Conservation (phyloP, 2,329 filamentous ascomycete genomes). For the Diaporthe longicolla region DNA sequence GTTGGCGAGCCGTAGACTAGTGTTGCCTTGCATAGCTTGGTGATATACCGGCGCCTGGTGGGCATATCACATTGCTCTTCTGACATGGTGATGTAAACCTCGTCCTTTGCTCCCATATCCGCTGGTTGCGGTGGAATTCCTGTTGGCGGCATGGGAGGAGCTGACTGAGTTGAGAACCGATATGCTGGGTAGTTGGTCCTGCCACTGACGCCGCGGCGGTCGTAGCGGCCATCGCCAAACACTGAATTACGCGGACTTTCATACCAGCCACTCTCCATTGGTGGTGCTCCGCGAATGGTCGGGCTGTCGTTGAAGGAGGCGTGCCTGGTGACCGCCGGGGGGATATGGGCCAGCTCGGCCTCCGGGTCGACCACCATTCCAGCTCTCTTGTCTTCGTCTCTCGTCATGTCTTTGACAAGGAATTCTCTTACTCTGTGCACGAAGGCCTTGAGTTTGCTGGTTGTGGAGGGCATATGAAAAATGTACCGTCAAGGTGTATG, state of each 20-base stretch:
- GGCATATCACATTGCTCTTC: constrained; percentile 16
- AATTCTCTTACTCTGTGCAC: constrained; percentile 12
- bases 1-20: constrained; percentile 25
- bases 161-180: constrained; percentile 2
- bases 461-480: constrained; percentile 21
- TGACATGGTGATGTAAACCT: constrained; percentile 17
- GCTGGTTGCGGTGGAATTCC: neutral
- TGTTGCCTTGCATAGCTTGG: constrained; percentile 18
- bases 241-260: constrained; percentile 6
- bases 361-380: constrained; percentile 12
- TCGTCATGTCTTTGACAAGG: constrained; percentile 27
- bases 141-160: neutral
- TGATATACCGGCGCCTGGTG: constrained; percentile 19
- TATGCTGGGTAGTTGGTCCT: constrained; percentile 22
- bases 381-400: constrained; percentile 26
- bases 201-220: constrained; percentile 11
- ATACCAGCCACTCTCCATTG: constrained; percentile 24
- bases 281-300: constrained; percentile 11
- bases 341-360: constrained; percentile 24
- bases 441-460: constrained; percentile 26
- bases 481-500: constrained; percentile 8
- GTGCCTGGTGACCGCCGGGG: constrained; percentile 15
- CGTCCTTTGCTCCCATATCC: neutral
- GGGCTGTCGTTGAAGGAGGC: constrained; percentile 28
- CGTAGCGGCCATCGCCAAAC: neutral